phyloP scores from a whole-genome alignment of 495 filamentous ascomycete species.

The Cenococcum geophilum region DNA sequence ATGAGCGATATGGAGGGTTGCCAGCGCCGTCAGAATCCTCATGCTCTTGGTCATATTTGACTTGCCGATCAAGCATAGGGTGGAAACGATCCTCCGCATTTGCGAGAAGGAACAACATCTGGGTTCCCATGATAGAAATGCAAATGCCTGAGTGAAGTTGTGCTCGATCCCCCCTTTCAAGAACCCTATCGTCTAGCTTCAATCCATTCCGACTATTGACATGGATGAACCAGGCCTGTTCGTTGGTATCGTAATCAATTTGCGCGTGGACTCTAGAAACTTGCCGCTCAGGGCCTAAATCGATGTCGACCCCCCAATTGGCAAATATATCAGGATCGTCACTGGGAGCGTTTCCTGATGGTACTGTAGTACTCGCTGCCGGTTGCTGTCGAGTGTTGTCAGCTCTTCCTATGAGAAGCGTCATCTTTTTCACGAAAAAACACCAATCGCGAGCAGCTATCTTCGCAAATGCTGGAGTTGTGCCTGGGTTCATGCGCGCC shows the following conservation, averaged over 20 bases:
- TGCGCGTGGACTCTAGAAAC: constrained; percentile 84
- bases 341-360: constrained; percentile 4
- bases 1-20: constrained; percentile 10
- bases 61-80: constrained; percentile 27
- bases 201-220: constrained; percentile 89
- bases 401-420: constrained; percentile 66
- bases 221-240: constrained; percentile 66
- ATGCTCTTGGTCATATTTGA: constrained; percentile 25
- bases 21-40: constrained; percentile 24
- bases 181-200: constrained; percentile 62
- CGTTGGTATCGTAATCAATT: constrained; percentile 69
- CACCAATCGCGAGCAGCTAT: constrained; percentile 90
- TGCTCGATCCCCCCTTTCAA: constrained; percentile 59
- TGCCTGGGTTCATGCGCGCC: constrained; percentile 16
- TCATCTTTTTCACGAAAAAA: constrained; percentile 77
- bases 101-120: constrained; percentile 98
- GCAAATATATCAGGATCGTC: constrained; percentile 41
- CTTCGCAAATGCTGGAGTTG: constrained; percentile 73
- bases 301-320: constrained; percentile 67
- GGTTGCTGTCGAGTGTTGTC: constrained; percentile 13
- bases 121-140: constrained; percentile 80
- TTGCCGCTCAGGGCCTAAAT: constrained; percentile 87
- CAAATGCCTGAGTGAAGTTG: constrained; percentile 76
- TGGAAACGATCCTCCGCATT: constrained; percentile 30
- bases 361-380: no score